These are phyloP conservation scores for Pittosporum tobira DNA, from an alignment of 129 eudicot genomes.

Conservation along the genomic window DNA sequence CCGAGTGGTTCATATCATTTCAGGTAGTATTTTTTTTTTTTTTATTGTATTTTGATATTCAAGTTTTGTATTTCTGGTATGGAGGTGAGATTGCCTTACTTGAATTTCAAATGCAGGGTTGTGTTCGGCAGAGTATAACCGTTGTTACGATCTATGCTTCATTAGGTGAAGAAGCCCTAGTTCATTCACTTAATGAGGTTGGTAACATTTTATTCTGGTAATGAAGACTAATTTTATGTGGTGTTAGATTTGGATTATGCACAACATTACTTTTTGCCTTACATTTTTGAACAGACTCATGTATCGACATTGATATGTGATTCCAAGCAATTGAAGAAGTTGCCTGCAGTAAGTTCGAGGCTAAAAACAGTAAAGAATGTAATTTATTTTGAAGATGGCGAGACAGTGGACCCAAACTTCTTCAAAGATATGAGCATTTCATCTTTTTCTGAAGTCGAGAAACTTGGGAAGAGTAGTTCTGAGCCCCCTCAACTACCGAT, in stretches of 20 bases:
- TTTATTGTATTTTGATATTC: not conserved
- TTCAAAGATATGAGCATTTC: constrained; percentile 27
- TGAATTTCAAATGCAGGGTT: constrained; percentile 44
- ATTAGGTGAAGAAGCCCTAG: constrained; percentile 86
- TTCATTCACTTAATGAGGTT: constrained; percentile 96
- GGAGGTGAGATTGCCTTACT: not conserved
- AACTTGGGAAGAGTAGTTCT: constrained; percentile 48
- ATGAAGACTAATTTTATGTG: not conserved
- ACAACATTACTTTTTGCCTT: not conserved
- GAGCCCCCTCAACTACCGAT: constrained; percentile 46
- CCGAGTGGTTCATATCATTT: constrained; percentile 91
- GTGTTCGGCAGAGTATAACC: constrained; percentile 82
- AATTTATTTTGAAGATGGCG: constrained; percentile 70
- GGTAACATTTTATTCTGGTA: not conserved
- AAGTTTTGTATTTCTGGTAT: not conserved
- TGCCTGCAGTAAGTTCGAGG: constrained; percentile 64
- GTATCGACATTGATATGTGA: constrained; percentile 88
- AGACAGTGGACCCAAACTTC: constrained; percentile 22
- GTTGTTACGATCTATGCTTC: constrained; percentile 97
- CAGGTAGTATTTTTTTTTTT: constrained; percentile 43
- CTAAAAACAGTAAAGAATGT: constrained; percentile 47
- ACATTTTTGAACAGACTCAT: constrained; percentile 51
- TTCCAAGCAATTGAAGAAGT: constrained; percentile 65
- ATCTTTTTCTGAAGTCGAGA: constrained; percentile 75
- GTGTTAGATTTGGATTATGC: constrained; percentile 9